Evolutionary conservation across 805 yeast species (phyloP).

Genomic region (Myxozyma melibiosi): DNA sequence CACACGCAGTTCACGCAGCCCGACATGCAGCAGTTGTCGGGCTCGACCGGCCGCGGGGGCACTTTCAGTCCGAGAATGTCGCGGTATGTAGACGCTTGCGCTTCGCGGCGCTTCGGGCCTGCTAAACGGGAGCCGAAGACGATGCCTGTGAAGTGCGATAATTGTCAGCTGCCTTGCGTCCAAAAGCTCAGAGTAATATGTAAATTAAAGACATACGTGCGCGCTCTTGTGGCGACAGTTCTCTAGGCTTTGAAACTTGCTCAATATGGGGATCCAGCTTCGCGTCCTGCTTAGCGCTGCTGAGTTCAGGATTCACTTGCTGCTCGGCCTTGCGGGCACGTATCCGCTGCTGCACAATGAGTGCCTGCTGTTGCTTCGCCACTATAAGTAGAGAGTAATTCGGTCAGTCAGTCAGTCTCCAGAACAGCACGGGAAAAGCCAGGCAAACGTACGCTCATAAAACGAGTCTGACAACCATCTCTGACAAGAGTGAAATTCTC

Average conservation of each 20-base stretch:
- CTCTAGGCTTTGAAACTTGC: constrained; percentile 12
- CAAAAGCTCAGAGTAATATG: background rate
- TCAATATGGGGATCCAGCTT: constrained; percentile 10
- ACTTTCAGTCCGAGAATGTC: constrained; percentile 61
- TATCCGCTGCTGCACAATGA: constrained; percentile 5
- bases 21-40: constrained; percentile 96
- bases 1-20: constrained; percentile 97
- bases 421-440: background rate
- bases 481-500: background rate
- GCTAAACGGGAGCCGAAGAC: constrained; percentile 35
- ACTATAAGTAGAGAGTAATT: background rate
- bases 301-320: constrained; percentile 4
- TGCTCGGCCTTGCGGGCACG: constrained; percentile 9
- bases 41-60: constrained; percentile 83
- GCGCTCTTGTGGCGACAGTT: constrained; percentile 26
- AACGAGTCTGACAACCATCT: background rate
- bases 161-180: background rate
- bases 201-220: constrained; percentile 21
- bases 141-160: constrained; percentile 4
- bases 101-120: constrained; percentile 24
- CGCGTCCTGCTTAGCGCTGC: constrained; percentile 11
- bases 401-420: no score
- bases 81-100: constrained; percentile 22
- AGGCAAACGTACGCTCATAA: background rate
- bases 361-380: constrained; percentile 13